Conservation (phyloP, 495 filamentous ascomycete genomes). For the Tuber melanosporum region DNA sequence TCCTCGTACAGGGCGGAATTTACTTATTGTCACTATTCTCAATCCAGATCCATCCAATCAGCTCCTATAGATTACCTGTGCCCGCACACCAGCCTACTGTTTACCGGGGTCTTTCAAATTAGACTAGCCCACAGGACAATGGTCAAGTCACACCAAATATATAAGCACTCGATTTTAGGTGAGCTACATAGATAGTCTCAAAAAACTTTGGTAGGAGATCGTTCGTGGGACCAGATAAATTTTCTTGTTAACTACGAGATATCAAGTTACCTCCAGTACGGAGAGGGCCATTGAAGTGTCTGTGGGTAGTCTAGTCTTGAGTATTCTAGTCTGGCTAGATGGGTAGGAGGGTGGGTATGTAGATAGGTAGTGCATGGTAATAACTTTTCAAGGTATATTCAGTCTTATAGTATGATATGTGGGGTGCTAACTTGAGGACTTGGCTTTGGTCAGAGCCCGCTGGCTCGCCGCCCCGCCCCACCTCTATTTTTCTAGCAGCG, state of each 20-base stretch:
- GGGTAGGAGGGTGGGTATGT: too few relatives aligned
- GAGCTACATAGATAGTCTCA: neutral
- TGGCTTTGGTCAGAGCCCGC: too few relatives aligned
- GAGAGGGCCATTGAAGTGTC: too few relatives aligned
- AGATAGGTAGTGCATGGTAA: too few relatives aligned
- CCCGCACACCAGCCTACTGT: neutral
- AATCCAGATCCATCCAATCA: neutral
- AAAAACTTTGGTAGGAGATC: neutral
- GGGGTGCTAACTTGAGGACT: too few relatives aligned
- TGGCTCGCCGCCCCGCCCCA: too few relatives aligned
- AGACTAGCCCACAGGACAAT: neutral
- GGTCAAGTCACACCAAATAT: neutral
- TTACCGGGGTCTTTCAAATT: neutral
- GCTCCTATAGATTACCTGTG: neutral
- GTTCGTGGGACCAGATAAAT: neutral
- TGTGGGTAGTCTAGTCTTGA: neutral
- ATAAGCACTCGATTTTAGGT: too few relatives aligned
- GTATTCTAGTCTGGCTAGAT: too few relatives aligned
- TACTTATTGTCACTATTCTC: neutral
- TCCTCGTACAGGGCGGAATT: neutral
- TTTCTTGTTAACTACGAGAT: neutral
- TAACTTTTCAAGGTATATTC: too few relatives aligned
- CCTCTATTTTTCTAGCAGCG: neutral
- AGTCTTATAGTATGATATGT: too few relatives aligned
- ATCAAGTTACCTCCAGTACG: too few relatives aligned